Percentiles rank a stretch among this genome's conserved stretches.
Conservation (phyloP, 148 eudicot genomes). For the Camellia granthamiana region DNA sequence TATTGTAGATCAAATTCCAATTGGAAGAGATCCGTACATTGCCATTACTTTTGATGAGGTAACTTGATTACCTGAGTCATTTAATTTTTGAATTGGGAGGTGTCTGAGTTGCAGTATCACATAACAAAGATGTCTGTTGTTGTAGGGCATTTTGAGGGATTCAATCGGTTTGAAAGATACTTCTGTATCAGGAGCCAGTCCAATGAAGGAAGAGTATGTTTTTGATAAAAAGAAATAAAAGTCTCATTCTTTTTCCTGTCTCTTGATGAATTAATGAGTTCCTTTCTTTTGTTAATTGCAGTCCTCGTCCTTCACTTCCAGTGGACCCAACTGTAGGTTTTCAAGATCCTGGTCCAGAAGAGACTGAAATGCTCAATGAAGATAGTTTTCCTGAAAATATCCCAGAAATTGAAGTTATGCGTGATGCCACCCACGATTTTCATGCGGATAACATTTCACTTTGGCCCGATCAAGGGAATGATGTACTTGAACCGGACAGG, state of each 20-base stretch:
- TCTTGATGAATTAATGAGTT: not conserved
- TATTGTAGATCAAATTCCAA: constrained; percentile 51
- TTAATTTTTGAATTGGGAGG: not conserved
- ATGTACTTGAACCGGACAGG: constrained; percentile 29
- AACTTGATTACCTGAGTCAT: constrained; percentile 11
- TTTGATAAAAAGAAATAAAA: not conserved
- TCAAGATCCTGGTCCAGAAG: constrained; percentile 21
- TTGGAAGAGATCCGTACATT: constrained; percentile 56
- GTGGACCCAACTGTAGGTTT: constrained; percentile 10
- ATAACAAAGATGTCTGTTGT: not conserved
- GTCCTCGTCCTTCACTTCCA: constrained; percentile 30
- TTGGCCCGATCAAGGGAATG: constrained; percentile 22
- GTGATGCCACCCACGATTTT: constrained; percentile 35
- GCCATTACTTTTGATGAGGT: constrained; percentile 68
- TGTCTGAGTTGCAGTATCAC: not conserved
- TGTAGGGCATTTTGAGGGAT: constrained; percentile 27
- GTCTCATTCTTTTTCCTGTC: not conserved
- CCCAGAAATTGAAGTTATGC: constrained; percentile 45
- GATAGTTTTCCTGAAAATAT: constrained; percentile 24
- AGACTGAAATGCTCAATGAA: constrained; percentile 18
- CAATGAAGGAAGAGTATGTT: constrained; percentile 54
- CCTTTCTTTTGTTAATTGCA: constrained; percentile 20
- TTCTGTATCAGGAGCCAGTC: constrained; percentile 23
- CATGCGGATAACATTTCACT: constrained; percentile 17
- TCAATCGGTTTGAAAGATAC: constrained; percentile 8